These are phyloP conservation scores for Macrophomina phaseolina DNA, from an alignment of 2,329 filamentous ascomycete genomes.

Conservation along the genomic window DNA sequence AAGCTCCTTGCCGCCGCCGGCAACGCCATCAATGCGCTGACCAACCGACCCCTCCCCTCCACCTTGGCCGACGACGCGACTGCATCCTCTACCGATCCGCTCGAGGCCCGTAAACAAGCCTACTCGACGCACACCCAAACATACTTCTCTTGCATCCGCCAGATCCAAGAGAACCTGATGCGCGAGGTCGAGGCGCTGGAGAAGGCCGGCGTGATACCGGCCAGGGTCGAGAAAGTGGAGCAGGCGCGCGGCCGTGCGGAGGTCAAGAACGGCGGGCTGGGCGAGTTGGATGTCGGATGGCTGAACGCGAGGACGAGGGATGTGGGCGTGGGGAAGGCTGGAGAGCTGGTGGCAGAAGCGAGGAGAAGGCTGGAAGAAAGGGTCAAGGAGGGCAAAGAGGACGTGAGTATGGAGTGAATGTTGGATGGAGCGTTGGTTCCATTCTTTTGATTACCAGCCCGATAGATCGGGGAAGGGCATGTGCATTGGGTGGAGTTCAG, in stretches of 20 bases:
- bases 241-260: slow-evolving; percentile 28
- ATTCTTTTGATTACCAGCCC: neutral
- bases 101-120: slow-evolving; percentile 34
- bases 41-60: slow-evolving; percentile 47
- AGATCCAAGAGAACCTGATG: slow-evolving; percentile 15
- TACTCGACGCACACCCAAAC: slow-evolving; percentile 7
- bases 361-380: slow-evolving; percentile 58
- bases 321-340: slow-evolving; percentile 82
- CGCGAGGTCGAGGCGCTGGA: slow-evolving; percentile 75
- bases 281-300: slow-evolving; percentile 80
- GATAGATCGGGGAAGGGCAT: neutral
- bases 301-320: slow-evolving; percentile 85
- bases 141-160: slow-evolving; percentile 11
- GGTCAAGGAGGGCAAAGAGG: slow-evolving; percentile 28
- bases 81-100: slow-evolving; percentile 34
- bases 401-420: slow-evolving; percentile 14
- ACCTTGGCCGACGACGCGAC: neutral
- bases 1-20: slow-evolving; percentile 65
- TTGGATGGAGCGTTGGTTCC: neutral
- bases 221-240: slow-evolving; percentile 40
- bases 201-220: slow-evolving; percentile 74
- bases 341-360: slow-evolving; percentile 74
- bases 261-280: slow-evolving; percentile 54
- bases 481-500: neutral
- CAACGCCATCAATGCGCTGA: slow-evolving; percentile 63